phyloP scores from a whole-genome alignment of 106 monocot genomes.

The Cymbidium sinense region DNA sequence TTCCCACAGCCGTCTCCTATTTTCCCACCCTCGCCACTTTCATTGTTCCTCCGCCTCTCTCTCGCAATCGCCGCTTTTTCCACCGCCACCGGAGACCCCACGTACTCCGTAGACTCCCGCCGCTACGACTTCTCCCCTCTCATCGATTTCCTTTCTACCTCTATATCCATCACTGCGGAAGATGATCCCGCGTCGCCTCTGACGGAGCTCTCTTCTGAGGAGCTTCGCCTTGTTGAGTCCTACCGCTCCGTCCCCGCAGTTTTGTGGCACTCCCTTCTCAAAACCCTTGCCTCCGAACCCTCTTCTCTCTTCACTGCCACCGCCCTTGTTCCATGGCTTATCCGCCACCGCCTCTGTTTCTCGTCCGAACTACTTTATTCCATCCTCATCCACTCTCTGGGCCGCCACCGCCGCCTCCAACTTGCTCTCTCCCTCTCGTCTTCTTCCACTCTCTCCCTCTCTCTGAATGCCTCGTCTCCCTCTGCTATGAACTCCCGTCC shows the following conservation, averaged over 20 bases:
- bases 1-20: slow-evolving; percentile 2
- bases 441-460: slow-evolving; percentile 59
- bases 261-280: slow-evolving; percentile 49
- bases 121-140: slow-evolving; percentile 50
- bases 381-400: slow-evolving; percentile 76
- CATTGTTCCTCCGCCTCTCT: background rate
- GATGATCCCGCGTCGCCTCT: slow-evolving; percentile 11
- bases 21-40: slow-evolving; percentile 12
- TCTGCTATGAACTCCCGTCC: slow-evolving; percentile 46
- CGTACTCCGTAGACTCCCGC: slow-evolving; percentile 13
- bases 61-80: slow-evolving; percentile 4
- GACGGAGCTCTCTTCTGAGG: slow-evolving; percentile 10
- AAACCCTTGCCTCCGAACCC: slow-evolving; percentile 34
- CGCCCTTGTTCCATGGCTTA: slow-evolving; percentile 53
- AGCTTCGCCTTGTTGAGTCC: slow-evolving; percentile 34
- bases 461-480: slow-evolving; percentile 85
- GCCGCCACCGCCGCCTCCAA: slow-evolving; percentile 33
- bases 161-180: background rate
- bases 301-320: slow-evolving; percentile 43
- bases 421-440: slow-evolving; percentile 15
- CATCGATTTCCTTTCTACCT: slow-evolving; percentile 32
- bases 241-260: slow-evolving; percentile 53
- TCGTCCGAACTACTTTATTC: slow-evolving; percentile 76
- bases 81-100: background rate
- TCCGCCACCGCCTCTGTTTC: slow-evolving; percentile 75